Evolutionary conservation across 2,329 filamentous ascomycete species (phyloP).

Genomic region (Eutypella sp.): DNA sequence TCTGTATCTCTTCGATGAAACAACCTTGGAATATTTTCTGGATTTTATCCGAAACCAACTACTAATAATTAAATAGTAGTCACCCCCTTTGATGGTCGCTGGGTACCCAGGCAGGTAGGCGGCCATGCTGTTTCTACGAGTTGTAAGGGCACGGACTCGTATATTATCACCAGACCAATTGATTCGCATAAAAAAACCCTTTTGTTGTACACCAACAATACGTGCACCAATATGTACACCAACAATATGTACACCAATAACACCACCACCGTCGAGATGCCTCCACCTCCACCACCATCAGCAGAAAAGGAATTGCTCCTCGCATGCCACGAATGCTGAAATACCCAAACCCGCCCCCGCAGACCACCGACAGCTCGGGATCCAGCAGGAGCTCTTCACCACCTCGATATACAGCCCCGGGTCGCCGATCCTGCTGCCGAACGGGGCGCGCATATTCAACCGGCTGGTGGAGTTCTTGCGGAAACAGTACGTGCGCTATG

Average conservation of each 20-base stretch:
- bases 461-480: conserved; percentile 77
- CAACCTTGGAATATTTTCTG: too few species aligned
- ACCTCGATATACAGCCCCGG: conserved; percentile 77
- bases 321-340: conserved; percentile 19
- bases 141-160: conserved; percentile 9
- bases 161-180: conserved; percentile 10
- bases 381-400: conserved; percentile 72
- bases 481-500: conserved; percentile 77
- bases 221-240: too few species aligned
- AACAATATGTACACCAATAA: not conserved
- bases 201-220: too few species aligned
- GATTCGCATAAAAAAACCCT: conserved; percentile 4
- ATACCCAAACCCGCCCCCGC: conserved; percentile 23
- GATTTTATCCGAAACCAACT: too few species aligned
- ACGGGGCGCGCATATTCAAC: conserved; percentile 78
- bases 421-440: conserved; percentile 78
- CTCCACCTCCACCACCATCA: too few species aligned
- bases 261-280: not conserved
- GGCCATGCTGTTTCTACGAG: conserved; percentile 21
- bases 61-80: not conserved
- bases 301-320: conserved; percentile 24
- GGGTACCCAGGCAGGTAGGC: too few species aligned
- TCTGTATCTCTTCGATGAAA: too few species aligned
- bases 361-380: conserved; percentile 57
- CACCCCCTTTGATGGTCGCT: conserved; percentile 10